These are phyloP conservation scores for Penicillium sp. DNA, from an alignment of 2,329 filamentous ascomycete species.

Conservation along the genomic window DNA sequence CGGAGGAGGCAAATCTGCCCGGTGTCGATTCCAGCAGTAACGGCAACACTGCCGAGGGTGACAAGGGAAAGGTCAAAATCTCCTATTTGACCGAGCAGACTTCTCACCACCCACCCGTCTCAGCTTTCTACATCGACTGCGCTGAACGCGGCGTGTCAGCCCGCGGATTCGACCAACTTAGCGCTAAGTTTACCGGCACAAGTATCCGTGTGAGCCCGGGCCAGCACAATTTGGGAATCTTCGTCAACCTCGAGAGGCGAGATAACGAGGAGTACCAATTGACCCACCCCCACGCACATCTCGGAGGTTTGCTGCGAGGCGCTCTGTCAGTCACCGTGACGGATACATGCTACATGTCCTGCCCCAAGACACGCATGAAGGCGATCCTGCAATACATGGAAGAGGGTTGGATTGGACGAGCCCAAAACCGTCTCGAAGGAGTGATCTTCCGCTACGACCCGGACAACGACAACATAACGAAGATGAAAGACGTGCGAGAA, in stretches of 20 bases:
- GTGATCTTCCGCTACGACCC: slow-evolving; percentile 90
- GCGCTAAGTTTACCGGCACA: slow-evolving; percentile 96
- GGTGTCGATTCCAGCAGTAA: slow-evolving; percentile 36
- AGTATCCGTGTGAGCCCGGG: slow-evolving; percentile 90
- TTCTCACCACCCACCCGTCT: slow-evolving; percentile 95
- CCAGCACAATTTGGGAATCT: slow-evolving; percentile 93
- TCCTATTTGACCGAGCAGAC: slow-evolving; percentile 98
- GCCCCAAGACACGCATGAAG: slow-evolving; percentile 87
- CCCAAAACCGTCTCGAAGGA: slow-evolving; percentile 89
- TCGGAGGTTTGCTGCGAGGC: slow-evolving; percentile 85
- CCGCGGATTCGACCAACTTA: slow-evolving; percentile 92
- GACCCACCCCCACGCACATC: slow-evolving; percentile 89
- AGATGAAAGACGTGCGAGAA: slow-evolving; percentile 84
- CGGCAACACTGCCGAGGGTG: slow-evolving; percentile 34
- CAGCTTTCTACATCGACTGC: slow-evolving; percentile 91
- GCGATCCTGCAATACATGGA: slow-evolving; percentile 91
- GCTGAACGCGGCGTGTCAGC: slow-evolving; percentile 87
- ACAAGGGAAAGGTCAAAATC: slow-evolving; percentile 67
- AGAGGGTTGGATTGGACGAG: slow-evolving; percentile 90
- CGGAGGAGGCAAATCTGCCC: slow-evolving; percentile 57
- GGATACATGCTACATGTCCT: slow-evolving; percentile 86
- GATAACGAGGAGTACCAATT: slow-evolving; percentile 92
- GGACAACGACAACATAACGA: slow-evolving; percentile 77
- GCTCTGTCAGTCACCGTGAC: slow-evolving; percentile 88
- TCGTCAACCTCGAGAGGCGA: slow-evolving; percentile 79